phyloP scores from a whole-genome alignment of 768 basidiomycete species.

The Mycena rebaudengoi region DNA sequence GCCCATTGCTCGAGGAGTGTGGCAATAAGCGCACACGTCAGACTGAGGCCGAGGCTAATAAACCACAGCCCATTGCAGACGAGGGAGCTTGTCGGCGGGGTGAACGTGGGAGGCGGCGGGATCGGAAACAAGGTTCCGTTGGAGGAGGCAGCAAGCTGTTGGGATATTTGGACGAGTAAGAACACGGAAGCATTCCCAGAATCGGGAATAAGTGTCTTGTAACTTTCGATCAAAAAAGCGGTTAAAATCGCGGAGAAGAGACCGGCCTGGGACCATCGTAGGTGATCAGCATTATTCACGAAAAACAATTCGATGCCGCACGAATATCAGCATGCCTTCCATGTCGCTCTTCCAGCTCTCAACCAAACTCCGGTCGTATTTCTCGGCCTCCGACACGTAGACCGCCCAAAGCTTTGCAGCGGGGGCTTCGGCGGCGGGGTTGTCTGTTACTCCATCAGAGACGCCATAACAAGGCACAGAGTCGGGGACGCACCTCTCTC shows the following conservation, averaged over 20 bases:
- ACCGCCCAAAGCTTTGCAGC: slow-evolving; percentile 17
- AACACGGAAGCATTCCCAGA: background rate
- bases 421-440: no score
- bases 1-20: slow-evolving; percentile 17
- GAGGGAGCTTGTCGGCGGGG: background rate
- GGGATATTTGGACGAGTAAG: slow-evolving; percentile 6
- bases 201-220: background rate
- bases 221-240: slow-evolving; percentile 10
- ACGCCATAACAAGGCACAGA: background rate
- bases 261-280: no score
- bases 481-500: slow-evolving; percentile 5
- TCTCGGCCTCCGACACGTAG: slow-evolving; percentile 11
- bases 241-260: slow-evolving; percentile 16
- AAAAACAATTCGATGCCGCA: background rate
- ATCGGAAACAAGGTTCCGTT: background rate
- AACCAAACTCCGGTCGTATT: slow-evolving; percentile 15
- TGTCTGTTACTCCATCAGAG: background rate
- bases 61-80: slow-evolving; percentile 13
- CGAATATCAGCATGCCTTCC: slow-evolving; percentile 19
- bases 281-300: no score
- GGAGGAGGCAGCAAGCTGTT: background rate
- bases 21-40: slow-evolving; percentile 6
- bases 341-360: slow-evolving; percentile 22
- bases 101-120: background rate
- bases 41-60: slow-evolving; percentile 11